Percentiles rank a stretch among this genome's conserved stretches.
Evolutionary conservation across 805 yeast species (phyloP).

Genomic region (Yarrowia yakushimensis): DNA sequence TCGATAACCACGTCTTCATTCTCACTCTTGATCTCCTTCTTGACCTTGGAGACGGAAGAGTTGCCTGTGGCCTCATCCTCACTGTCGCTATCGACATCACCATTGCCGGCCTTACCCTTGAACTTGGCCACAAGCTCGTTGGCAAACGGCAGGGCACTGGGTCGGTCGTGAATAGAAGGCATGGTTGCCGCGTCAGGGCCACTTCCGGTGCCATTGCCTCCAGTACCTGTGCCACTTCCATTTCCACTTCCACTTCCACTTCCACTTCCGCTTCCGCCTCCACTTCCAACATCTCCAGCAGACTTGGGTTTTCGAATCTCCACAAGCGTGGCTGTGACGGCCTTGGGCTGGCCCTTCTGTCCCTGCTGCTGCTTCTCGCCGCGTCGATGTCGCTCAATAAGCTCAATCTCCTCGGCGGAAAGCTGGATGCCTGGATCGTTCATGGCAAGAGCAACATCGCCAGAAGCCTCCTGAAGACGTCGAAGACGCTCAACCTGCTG

Average conservation of each 20-base stretch:
- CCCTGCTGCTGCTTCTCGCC: neutral
- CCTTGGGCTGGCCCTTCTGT: neutral
- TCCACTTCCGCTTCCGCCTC: neutral
- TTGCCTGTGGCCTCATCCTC: neutral
- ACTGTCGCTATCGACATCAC: neutral
- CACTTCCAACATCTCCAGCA: neutral
- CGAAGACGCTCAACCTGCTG: constrained; percentile 22
- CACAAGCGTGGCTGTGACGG: neutral
- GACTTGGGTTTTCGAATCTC: constrained; percentile 9
- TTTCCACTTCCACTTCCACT: neutral
- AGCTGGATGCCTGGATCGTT: constrained; percentile 14
- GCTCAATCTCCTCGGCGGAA: constrained; percentile 18
- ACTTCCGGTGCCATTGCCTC: neutral
- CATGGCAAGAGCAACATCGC: constrained; percentile 48
- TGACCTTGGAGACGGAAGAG: neutral
- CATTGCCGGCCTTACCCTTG: neutral
- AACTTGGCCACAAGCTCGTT: constrained; percentile 25
- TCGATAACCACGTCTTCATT: neutral
- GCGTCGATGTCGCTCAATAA: constrained; percentile 16
- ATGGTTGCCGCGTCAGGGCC: constrained; percentile 8
- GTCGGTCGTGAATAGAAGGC: constrained; percentile 16
- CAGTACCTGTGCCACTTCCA: neutral
- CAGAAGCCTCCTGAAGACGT: constrained; percentile 63
- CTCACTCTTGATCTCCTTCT: neutral
- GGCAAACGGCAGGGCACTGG: constrained; percentile 20